These are phyloP conservation scores for Colletotrichum lindemuthianum DNA, from an alignment of 2,329 filamentous ascomycete species.

Conservation along the genomic window DNA sequence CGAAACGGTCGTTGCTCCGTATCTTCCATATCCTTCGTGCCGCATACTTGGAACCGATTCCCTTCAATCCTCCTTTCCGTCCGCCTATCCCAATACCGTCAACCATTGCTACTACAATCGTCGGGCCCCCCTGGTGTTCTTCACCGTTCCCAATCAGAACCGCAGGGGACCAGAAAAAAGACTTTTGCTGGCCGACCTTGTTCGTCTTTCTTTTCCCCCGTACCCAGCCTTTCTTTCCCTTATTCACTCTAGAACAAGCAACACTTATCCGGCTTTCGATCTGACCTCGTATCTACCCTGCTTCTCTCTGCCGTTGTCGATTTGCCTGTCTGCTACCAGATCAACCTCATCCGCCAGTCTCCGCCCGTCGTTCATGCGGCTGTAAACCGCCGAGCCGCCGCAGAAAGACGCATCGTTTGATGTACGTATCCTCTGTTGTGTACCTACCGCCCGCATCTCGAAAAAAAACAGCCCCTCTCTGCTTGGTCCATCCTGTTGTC, in stretches of 20 bases:
- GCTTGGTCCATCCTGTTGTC: conserved; percentile 36
- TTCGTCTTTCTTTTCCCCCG: conserved; percentile 11
- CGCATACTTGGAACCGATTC: conserved; percentile 3
- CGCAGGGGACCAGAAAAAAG: conserved; percentile 21
- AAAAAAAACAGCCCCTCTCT: conserved; percentile 24
- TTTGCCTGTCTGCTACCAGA: neutral
- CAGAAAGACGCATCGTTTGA: conserved; percentile 19
- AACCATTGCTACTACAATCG: neutral
- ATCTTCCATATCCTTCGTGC: conserved; percentile 2
- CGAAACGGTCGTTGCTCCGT: conserved; percentile 19
- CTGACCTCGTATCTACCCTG: neutral
- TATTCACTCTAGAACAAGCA: conserved; percentile 23
- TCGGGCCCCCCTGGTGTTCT: conserved; percentile 19
- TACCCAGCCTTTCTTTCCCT: conserved; percentile 7
- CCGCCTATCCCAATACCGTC: conserved; percentile 6
- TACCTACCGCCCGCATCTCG: conserved; percentile 34
- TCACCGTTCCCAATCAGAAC: conserved; percentile 30
- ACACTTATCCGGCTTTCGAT: conserved; percentile 18
- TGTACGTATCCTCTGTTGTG: conserved; percentile 32
- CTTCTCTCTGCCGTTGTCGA: neutral
- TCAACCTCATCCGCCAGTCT: neutral
- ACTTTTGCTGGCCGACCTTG: conserved; percentile 29
- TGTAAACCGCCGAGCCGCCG: conserved; percentile 22
- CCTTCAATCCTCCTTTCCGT: neutral
- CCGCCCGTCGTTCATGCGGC: conserved; percentile 30